Evolutionary conservation across 768 basidiomycete species (phyloP), one percentile per base, ranked within the genome.

Genomic region (Amanita phalloides): DNA sequence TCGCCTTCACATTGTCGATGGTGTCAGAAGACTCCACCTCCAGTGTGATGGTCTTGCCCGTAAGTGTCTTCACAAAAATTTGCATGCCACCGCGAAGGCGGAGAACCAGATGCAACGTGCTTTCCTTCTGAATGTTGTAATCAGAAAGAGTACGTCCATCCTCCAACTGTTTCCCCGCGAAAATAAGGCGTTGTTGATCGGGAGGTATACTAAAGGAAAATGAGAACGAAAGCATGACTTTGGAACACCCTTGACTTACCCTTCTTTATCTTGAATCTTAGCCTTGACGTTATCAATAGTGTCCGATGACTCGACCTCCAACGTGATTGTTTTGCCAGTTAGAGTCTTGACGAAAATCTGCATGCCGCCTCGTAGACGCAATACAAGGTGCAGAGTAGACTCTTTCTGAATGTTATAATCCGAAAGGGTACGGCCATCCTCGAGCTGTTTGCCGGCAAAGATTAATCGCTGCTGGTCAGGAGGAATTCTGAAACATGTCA

Each of bases 191-290:
- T 62, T 86, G 86, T 63, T 86, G 84, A 64, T 86, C 86, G 48
- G 84, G 85, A 44, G 83, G 85, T 57, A 87, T 87, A 41, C 78
- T 80, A 55, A 25, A 28, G 39, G 25, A 33, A 54, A 38, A 48
- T 33, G 41, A 28, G 48, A 6, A 57, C 62, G 43, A 60, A 56
- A 51, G 33, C 35, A 37, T 41, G 21, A 37, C 10, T 2, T 48
- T 9, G 23, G 23, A 28, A 42, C 33, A 25, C n/a, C 41, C 38
- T 14, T 37, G 14, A 10, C 77, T 62, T 55, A 82, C 84, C 82
- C 83, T 65, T 89, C 88, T 74, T 90, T 89, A 71, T 90, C 87
- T 68, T 90, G 87, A 61, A 90, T 89, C 79, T 89, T 90, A 61
- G 82, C 77, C 70, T 82, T 83, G 48, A 82, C 81, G 49, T 82